phyloP scores from a whole-genome alignment of 306 rosid species.

The Cotoneaster glaucophyllus region DNA sequence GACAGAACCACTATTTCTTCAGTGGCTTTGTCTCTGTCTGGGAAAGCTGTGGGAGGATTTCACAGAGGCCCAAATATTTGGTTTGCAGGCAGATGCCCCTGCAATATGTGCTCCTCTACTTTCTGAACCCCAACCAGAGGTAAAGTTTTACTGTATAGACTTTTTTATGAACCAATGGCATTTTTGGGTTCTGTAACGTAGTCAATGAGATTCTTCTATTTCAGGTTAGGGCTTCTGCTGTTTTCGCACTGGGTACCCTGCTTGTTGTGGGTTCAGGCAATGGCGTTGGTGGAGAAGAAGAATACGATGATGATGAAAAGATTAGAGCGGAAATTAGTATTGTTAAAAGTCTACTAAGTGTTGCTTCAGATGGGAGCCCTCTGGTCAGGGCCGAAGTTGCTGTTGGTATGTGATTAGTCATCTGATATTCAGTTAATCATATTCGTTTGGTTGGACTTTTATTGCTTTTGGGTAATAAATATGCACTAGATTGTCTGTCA shows the following conservation, averaged over 20 bases:
- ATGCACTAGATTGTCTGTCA: background rate
- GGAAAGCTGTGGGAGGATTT: slow-evolving; percentile 97
- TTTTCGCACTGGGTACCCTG: slow-evolving; percentile 87
- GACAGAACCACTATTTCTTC: slow-evolving; percentile 92
- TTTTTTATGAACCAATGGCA: slow-evolving; percentile 4
- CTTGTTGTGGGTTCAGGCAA: slow-evolving; percentile 79
- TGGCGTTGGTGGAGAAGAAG: slow-evolving; percentile 75
- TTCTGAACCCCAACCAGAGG: slow-evolving; percentile 92
- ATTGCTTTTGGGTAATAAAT: background rate
- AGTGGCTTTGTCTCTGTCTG: slow-evolving; percentile 96
- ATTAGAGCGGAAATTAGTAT: slow-evolving; percentile 79
- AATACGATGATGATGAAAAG: slow-evolving; percentile 84
- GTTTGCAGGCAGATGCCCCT: slow-evolving; percentile 77
- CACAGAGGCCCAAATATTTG: slow-evolving; percentile 71
- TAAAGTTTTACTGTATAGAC: slow-evolving; percentile 15
- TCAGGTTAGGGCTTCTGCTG: slow-evolving; percentile 99
- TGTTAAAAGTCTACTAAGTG: slow-evolving; percentile 62
- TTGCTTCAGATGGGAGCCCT: slow-evolving; percentile 96
- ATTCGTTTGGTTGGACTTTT: slow-evolving; percentile 5
- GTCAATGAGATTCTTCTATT: slow-evolving; percentile 12
- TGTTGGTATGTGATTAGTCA: slow-evolving; percentile 68
- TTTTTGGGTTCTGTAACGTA: slow-evolving; percentile 2
- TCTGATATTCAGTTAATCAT: slow-evolving; percentile 10
- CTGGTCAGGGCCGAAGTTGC: slow-evolving; percentile 97
- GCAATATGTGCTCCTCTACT: slow-evolving; percentile 62